phyloP scores from a whole-genome alignment of 2,329 filamentous ascomycete species.

The Corinectria fuckeliana region DNA sequence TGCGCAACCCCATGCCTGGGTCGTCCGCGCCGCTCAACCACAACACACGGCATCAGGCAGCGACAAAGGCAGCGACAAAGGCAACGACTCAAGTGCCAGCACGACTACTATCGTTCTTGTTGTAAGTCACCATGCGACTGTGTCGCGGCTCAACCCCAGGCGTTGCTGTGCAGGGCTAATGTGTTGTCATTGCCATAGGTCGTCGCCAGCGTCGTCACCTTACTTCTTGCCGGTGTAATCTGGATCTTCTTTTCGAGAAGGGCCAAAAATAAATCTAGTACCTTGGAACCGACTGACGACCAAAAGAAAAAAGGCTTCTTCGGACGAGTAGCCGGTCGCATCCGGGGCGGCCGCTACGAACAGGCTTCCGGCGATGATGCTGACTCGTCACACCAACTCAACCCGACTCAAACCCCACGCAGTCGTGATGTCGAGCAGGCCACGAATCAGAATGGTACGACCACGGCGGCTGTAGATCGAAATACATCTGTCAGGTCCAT shows the following conservation, averaged over 20 bases:
- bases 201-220: slow-evolving; percentile 23
- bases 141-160: not conserved
- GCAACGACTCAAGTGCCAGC: not conserved
- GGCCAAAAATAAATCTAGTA: slow-evolving; percentile 18
- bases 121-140: slow-evolving; percentile 25
- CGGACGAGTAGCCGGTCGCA: slow-evolving; percentile 23
- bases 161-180: not conserved
- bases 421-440: slow-evolving; percentile 22
- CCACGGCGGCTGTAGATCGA: slow-evolving; percentile 67
- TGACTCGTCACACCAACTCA: slow-evolving; percentile 38
- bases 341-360: slow-evolving; percentile 36
- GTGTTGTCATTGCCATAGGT: slow-evolving; percentile 23
- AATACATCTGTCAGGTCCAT: slow-evolving; percentile 90
- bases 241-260: slow-evolving; percentile 30
- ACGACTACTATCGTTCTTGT: slow-evolving; percentile 31
- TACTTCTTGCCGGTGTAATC: slow-evolving; percentile 19
- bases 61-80: not conserved
- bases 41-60: slow-evolving; percentile 10
- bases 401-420: slow-evolving; percentile 24
- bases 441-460: slow-evolving; percentile 29
- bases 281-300: not conserved
- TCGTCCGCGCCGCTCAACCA: slow-evolving; percentile 14
- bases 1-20: slow-evolving; percentile 32
- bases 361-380: slow-evolving; percentile 42
- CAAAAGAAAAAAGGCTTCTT: slow-evolving; percentile 32